Percentiles rank a stretch among this genome's conserved stretches.
These are phyloP conservation scores for Begonia fuchsioides DNA, from an alignment of 306 rosid genomes.

Conservation along the genomic window DNA sequence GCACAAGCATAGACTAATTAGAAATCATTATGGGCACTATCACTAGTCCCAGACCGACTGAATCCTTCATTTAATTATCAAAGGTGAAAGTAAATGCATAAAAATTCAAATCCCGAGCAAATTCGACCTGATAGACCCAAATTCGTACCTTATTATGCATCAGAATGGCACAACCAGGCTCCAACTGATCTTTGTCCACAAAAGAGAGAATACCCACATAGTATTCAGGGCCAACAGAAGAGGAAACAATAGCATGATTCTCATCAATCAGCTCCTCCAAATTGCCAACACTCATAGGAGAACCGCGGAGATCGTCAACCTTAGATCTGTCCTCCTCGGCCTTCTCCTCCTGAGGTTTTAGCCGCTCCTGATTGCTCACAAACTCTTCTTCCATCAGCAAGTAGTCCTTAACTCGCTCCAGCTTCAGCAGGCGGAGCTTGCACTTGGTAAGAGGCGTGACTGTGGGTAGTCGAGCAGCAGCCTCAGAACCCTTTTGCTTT, in stretches of 20 bases:
- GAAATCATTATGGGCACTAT: too few relatives aligned
- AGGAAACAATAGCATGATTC: conserved; percentile 92
- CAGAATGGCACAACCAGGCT: conserved; percentile 93
- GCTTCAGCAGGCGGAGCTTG: conserved; percentile 67
- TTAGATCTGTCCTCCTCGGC: conserved; percentile 98
- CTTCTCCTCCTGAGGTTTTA: conserved; percentile 93
- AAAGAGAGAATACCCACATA: conserved; percentile 86
- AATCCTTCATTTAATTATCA: too few relatives aligned
- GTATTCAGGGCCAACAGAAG: conserved; percentile 94
- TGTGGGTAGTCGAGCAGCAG: conserved; percentile 67
- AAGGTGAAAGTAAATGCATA: neutral
- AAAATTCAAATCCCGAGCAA: neutral
- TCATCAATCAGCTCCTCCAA: conserved; percentile 88
- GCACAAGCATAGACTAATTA: too few relatives aligned
- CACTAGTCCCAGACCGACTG: neutral
- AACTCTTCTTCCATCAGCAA: conserved; percentile 93
- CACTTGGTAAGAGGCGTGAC: conserved; percentile 84
- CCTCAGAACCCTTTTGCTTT: conserved; percentile 86
- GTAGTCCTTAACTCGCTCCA: conserved; percentile 84
- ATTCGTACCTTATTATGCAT: conserved; percentile 84
- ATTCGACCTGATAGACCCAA: neutral
- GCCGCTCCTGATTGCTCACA: conserved; percentile 83
- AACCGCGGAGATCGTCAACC: conserved; percentile 91
- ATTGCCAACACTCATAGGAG: conserved; percentile 97
- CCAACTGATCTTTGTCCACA: conserved; percentile 93